Conservation (phyloP, 306 rosid genomes). For the Argentina anserina region DNA sequence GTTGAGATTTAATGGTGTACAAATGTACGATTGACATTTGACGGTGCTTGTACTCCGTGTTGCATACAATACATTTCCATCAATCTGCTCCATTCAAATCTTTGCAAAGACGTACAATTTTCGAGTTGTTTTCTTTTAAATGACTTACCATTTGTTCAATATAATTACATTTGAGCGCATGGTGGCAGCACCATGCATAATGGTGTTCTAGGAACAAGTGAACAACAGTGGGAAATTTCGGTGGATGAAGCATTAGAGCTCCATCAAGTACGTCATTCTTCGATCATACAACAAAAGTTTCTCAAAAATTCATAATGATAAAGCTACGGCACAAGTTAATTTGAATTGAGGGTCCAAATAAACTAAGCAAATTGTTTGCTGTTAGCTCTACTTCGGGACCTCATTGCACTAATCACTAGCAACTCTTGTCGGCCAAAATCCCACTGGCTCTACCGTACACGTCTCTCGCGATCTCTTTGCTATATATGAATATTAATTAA, state of each 20-base stretch:
- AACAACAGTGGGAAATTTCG: no score
- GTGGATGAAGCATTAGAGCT: slow-evolving; percentile 1
- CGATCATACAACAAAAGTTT: not conserved
- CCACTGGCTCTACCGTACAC: not conserved
- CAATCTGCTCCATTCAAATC: no score
- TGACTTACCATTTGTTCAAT: not conserved
- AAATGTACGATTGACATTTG: no score
- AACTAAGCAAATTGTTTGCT: not conserved
- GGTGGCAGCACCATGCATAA: not conserved
- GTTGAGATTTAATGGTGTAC: no score
- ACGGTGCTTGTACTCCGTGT: no score
- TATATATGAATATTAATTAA: not conserved
- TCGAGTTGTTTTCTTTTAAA: not conserved
- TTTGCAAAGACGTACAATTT: no score
- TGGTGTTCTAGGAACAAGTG: not conserved
- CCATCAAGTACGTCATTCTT: not conserved
- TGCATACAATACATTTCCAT: no score
- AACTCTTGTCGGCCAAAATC: not conserved
- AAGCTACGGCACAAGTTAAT: not conserved
- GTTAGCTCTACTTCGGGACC: not conserved
- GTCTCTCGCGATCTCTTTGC: not conserved
- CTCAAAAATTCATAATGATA: not conserved
- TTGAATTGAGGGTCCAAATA: not conserved
- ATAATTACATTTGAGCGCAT: not conserved
- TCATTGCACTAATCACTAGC: not conserved